Evolutionary conservation across 768 basidiomycete genomes (phyloP).

Genomic region (Trichaptum fuscoviolaceum): DNA sequence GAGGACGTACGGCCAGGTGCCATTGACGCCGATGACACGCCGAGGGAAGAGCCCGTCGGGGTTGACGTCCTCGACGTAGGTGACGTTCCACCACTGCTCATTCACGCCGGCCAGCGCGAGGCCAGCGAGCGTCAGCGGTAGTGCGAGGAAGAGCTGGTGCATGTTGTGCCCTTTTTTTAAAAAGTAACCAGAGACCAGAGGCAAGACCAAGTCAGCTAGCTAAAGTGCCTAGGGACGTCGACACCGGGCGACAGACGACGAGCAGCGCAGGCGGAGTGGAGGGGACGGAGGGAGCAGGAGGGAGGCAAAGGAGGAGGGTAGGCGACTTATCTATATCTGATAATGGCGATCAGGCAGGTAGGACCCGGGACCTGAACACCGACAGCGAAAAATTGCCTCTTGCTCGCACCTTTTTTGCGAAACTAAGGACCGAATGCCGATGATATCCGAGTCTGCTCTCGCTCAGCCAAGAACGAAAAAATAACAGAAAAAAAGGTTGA

Average conservation of each 20-base stretch:
- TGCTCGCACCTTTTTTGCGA: too few species aligned
- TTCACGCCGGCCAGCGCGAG: constrained; percentile 57
- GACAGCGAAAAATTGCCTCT: too few species aligned
- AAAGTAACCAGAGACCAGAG: background rate
- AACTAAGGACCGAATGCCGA: background rate
- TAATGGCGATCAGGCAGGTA: constrained; percentile 7
- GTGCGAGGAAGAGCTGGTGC: constrained; percentile 1
- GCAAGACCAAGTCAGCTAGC: too few species aligned
- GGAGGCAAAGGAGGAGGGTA: constrained; percentile 8
- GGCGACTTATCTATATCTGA: constrained; percentile 10
- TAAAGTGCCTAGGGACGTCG: background rate
- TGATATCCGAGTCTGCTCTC: background rate
- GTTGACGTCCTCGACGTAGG: constrained; percentile 71
- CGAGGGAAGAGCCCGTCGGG: constrained; percentile 80
- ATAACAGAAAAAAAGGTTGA: too few species aligned
- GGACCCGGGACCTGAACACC: background rate
- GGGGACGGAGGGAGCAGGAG: constrained; percentile 11
- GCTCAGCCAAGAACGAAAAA: too few species aligned
- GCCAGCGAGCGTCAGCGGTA: constrained; percentile 22
- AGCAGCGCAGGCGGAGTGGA: background rate
- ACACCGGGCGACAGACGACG: too few species aligned
- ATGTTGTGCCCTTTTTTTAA: background rate
- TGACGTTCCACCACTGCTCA: constrained; percentile 88
- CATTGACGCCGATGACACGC: constrained; percentile 82
- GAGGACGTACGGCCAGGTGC: constrained; percentile 82